phyloP scores from a whole-genome alignment of 2,329 filamentous ascomycete genomes.

The Fusarium keratoplasticum region DNA sequence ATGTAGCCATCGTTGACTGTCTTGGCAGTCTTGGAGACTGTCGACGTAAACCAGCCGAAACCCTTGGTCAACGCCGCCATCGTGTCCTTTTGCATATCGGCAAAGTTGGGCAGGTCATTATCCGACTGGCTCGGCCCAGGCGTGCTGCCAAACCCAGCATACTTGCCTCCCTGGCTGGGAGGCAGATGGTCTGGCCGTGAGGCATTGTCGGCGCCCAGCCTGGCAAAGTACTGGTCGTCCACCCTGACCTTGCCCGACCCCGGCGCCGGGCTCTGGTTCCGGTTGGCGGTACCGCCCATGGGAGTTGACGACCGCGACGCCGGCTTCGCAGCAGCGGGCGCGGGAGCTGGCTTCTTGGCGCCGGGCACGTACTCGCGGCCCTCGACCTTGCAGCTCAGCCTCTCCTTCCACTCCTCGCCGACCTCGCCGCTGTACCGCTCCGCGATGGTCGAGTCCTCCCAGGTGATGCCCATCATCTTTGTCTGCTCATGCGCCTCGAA shows the following conservation, averaged over 20 bases:
- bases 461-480: slow-evolving; percentile 74
- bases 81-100: slow-evolving; percentile 92
- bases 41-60: slow-evolving; percentile 92
- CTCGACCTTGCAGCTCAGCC: slow-evolving; percentile 88
- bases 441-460: slow-evolving; percentile 89
- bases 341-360: slow-evolving; percentile 63
- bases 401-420: slow-evolving; percentile 95
- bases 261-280: slow-evolving; percentile 54
- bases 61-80: slow-evolving; percentile 89
- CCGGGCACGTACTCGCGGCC: slow-evolving; percentile 85
- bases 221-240: slow-evolving; percentile 91
- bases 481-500: slow-evolving; percentile 80
- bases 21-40: slow-evolving; percentile 91
- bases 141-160: slow-evolving; percentile 87
- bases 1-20: slow-evolving; percentile 92
- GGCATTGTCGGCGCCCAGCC: slow-evolving; percentile 86
- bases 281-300: slow-evolving; percentile 53
- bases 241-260: slow-evolving; percentile 66
- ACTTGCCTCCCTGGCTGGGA: slow-evolving; percentile 93
- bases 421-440: slow-evolving; percentile 91
- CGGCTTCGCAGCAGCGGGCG: slow-evolving; percentile 46
- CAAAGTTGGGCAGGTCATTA: slow-evolving; percentile 72
- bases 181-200: slow-evolving; percentile 77
- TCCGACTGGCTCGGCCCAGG: slow-evolving; percentile 64
- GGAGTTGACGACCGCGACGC: slow-evolving; percentile 55